Evolutionary conservation across 164 flowering plant species (phyloP).

Genomic region (Cinnamomum micranthum): DNA sequence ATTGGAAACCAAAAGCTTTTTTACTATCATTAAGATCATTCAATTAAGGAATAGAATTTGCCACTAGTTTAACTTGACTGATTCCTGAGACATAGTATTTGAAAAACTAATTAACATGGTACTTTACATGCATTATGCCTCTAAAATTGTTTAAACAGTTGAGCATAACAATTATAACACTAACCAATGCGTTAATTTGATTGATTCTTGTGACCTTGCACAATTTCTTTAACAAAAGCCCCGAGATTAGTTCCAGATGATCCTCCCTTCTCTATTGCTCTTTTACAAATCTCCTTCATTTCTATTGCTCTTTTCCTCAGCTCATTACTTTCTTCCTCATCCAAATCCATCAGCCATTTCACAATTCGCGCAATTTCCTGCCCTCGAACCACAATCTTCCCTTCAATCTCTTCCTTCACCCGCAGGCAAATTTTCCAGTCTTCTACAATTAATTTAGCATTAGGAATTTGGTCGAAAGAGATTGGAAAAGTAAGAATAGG

Average conservation of each 20-base stretch:
- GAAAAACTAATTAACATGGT: too few species aligned
- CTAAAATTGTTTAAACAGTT: too few species aligned
- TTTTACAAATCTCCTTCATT: slow-evolving; percentile 3
- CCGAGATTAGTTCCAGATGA: neutral
- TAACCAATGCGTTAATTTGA: too few species aligned
- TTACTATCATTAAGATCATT: too few species aligned
- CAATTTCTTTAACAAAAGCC: neutral
- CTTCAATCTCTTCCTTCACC: slow-evolving; percentile 25
- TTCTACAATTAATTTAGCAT: slow-evolving; percentile 45
- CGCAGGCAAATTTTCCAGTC: slow-evolving; percentile 49
- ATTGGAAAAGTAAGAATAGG: slow-evolving; percentile 61
- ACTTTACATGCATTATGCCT: too few species aligned
- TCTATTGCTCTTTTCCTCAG: slow-evolving; percentile 5
- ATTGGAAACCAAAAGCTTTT: too few species aligned
- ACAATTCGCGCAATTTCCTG: neutral
- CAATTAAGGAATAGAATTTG: too few species aligned
- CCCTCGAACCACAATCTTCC: neutral
- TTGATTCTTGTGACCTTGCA: neutral
- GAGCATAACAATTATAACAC: too few species aligned
- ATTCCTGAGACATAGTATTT: too few species aligned
- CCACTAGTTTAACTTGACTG: too few species aligned
- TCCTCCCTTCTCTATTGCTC: slow-evolving; percentile 1
- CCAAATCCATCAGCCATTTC: slow-evolving; percentile 2
- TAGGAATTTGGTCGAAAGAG: slow-evolving; percentile 33
- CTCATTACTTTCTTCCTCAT: slow-evolving; percentile 5